Evolutionary conservation across 1,284 basidiomycete genomes (phyloP).

Genomic region (Moniliophthora roreri): DNA sequence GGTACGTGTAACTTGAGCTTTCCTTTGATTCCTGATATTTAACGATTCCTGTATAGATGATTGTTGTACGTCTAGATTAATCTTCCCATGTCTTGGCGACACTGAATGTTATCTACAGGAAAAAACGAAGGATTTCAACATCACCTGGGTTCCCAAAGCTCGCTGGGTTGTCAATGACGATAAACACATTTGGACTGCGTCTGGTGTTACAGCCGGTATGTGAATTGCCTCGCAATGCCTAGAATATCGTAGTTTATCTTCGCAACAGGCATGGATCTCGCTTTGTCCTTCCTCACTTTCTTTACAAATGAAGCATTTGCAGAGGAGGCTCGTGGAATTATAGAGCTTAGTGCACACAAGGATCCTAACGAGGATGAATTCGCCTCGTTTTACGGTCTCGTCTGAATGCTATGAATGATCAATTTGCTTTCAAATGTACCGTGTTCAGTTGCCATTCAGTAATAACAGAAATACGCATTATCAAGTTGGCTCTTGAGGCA

Average conservation of each 20-base stretch:
- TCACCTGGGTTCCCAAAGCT: slow-evolving; percentile 34
- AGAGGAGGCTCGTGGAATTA: slow-evolving; percentile 21
- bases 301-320: slow-evolving; percentile 29
- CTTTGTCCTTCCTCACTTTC: slow-evolving; percentile 33
- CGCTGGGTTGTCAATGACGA: slow-evolving; percentile 37
- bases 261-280: slow-evolving; percentile 28
- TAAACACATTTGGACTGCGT: slow-evolving; percentile 34
- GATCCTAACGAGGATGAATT: slow-evolving; percentile 29
- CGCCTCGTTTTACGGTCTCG: too few relatives aligned
- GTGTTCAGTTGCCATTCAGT: too few relatives aligned
- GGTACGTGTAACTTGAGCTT: too few relatives aligned
- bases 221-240: neutral
- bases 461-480: too few relatives aligned
- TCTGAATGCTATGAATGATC: too few relatives aligned
- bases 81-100: neutral
- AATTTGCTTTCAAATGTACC: too few relatives aligned
- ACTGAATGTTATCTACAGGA: slow-evolving; percentile 16
- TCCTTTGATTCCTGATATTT: too few relatives aligned
- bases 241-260: neutral
- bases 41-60: slow-evolving; percentile 6
- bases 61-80: slow-evolving; percentile 14
- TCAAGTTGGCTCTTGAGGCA: too few relatives aligned
- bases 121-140: slow-evolving; percentile 20
- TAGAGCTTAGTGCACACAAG: slow-evolving; percentile 28
- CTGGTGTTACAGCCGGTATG: slow-evolving; percentile 36